Conservation (phyloP, 768 basidiomycete genomes). For the Rhizopogon roseolus region DNA sequence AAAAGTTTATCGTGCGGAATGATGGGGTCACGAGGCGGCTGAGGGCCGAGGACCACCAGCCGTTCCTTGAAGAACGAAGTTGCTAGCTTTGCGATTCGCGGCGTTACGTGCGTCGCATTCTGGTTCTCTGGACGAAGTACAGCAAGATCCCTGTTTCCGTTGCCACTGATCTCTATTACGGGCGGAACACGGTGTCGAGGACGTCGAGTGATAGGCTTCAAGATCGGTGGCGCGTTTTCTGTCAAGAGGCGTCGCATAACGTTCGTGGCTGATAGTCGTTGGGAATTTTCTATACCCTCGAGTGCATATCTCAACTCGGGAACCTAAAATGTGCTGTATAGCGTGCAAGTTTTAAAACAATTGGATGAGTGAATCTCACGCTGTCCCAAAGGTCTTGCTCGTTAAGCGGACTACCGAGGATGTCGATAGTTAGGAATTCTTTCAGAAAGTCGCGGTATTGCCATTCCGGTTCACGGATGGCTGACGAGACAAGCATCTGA, state of each 20-base stretch:
- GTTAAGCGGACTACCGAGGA: slow-evolving; percentile 13
- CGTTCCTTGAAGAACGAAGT: slow-evolving; percentile 48
- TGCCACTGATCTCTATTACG: slow-evolving; percentile 7
- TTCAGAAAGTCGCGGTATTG: slow-evolving; percentile 32
- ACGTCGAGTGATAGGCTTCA: slow-evolving; percentile 5
- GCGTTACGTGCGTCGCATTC: slow-evolving; percentile 58
- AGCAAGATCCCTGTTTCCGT: slow-evolving; percentile 48
- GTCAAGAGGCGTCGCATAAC: slow-evolving; percentile 16
- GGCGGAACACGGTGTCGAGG: not conserved
- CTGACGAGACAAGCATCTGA: slow-evolving; percentile 39
- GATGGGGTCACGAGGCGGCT: slow-evolving; percentile 16
- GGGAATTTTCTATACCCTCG: slow-evolving; percentile 17
- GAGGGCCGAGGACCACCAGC: slow-evolving; percentile 49
- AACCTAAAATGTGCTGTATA: slow-evolving; percentile 8
- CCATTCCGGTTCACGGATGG: slow-evolving; percentile 17
- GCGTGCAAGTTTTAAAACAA: not conserved
- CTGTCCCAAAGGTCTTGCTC: slow-evolving; percentile 24
- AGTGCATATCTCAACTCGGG: slow-evolving; percentile 14
- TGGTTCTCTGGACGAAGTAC: slow-evolving; percentile 53
- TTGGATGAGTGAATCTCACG: slow-evolving; percentile 9
- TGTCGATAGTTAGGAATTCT: slow-evolving; percentile 17
- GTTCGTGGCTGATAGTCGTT: slow-evolving; percentile 14
- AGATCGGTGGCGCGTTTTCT: slow-evolving; percentile 7
- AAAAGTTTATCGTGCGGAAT: slow-evolving; percentile 7
- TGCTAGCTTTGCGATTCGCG: slow-evolving; percentile 49